phyloP scores from a whole-genome alignment of 179 eudicot genomes.

The Actinidia arguta region DNA sequence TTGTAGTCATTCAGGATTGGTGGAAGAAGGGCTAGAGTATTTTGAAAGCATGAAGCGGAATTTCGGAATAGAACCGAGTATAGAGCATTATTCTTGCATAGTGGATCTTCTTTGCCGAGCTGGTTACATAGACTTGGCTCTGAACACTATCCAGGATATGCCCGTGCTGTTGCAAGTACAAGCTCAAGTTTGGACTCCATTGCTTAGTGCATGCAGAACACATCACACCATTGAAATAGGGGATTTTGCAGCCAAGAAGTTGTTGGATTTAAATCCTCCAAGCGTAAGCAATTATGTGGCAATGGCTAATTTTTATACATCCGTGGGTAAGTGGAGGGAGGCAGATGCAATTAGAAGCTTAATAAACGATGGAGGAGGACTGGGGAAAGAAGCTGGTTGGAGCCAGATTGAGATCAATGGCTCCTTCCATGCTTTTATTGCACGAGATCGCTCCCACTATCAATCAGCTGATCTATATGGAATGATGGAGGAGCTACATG shows the following conservation, averaged over 20 bases:
- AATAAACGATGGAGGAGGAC: neutral
- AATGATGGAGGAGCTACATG: neutral
- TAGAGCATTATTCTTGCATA: slow-evolving; percentile 2
- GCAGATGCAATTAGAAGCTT: neutral
- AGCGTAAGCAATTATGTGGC: neutral
- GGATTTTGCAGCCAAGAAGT: neutral
- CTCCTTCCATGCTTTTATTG: slow-evolving; percentile 4
- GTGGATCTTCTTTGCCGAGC: slow-evolving; percentile 18
- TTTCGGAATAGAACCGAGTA: neutral
- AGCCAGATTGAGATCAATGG: slow-evolving; percentile 10
- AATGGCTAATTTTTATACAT: slow-evolving; percentile 2
- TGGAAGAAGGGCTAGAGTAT: slow-evolving; percentile 7
- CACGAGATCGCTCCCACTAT: neutral
- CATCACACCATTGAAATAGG: neutral
- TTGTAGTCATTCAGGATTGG: slow-evolving; percentile 13
- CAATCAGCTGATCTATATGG: neutral
- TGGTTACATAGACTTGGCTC: slow-evolving; percentile 2
- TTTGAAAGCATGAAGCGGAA: neutral
- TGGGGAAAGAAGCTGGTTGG: slow-evolving; percentile 10
- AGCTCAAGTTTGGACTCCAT: neutral
- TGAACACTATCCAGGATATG: slow-evolving; percentile 12
- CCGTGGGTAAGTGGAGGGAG: slow-evolving; percentile 8
- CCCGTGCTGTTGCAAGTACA: neutral
- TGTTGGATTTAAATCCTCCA: neutral
- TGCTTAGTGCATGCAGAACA: neutral